These are phyloP conservation scores for Pseudogymnoascus sp. DNA, from an alignment of 2,329 filamentous ascomycete genomes.

Conservation along the genomic window DNA sequence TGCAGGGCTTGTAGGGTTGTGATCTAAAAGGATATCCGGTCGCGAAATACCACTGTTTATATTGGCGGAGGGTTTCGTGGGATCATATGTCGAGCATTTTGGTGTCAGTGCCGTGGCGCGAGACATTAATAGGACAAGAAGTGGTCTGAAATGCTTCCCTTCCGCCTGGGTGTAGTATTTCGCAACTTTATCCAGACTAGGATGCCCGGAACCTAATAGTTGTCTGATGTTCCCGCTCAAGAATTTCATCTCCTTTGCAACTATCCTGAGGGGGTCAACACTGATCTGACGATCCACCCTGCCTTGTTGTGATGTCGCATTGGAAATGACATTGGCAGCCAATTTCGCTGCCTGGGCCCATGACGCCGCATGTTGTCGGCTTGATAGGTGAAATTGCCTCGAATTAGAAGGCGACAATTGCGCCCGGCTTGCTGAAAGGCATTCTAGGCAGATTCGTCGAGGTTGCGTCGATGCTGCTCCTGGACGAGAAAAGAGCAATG, in stretches of 20 bases:
- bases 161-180: slow-evolving; percentile 98
- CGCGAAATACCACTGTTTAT: slow-evolving; percentile 57
- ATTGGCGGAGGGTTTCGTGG: slow-evolving; percentile 26
- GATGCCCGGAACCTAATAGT: slow-evolving; percentile 88
- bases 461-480: slow-evolving; percentile 30
- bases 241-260: slow-evolving; percentile 95
- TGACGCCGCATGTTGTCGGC: slow-evolving; percentile 50
- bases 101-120: slow-evolving; percentile 77
- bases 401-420: slow-evolving; percentile 14
- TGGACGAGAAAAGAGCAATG: slow-evolving; percentile 36
- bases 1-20: slow-evolving; percentile 61
- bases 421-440: slow-evolving; percentile 22
- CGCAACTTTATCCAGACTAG: slow-evolving; percentile 84
- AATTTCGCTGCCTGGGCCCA: slow-evolving; percentile 69
- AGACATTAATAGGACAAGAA: slow-evolving; percentile 94
- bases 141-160: slow-evolving; percentile 91
- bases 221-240: slow-evolving; percentile 89
- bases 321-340: slow-evolving; percentile 63
- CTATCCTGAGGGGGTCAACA: slow-evolving; percentile 79
- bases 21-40: slow-evolving; percentile 61
- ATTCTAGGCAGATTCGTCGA: slow-evolving; percentile 35
- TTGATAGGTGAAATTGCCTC: slow-evolving; percentile 29
- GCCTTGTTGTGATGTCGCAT: slow-evolving; percentile 56
- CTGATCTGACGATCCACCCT: slow-evolving; percentile 69
- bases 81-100: slow-evolving; percentile 44